Percentiles rank a stretch among this genome's conserved stretches.
Conservation (phyloP, 495 filamentous ascomycete genomes). For the Articulospora tetracladia region DNA sequence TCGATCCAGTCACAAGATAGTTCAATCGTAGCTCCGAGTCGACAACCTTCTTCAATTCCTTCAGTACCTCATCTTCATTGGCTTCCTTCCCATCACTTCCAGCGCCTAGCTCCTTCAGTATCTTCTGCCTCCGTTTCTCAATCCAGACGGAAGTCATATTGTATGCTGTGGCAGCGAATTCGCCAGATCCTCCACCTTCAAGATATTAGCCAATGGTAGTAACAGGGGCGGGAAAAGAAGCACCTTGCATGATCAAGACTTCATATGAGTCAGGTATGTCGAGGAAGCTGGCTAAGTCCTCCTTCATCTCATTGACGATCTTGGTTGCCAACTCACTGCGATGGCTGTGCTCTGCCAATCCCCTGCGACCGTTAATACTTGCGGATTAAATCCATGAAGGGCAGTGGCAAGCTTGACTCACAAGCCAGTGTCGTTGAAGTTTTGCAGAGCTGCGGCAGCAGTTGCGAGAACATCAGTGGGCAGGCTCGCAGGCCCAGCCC, state of each 20-base stretch:
- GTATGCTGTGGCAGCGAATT: slow-evolving; percentile 77
- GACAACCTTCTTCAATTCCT: slow-evolving; percentile 57
- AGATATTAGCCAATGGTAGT: neutral
- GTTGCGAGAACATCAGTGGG: slow-evolving; percentile 72
- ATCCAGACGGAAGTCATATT: slow-evolving; percentile 84
- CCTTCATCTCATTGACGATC: slow-evolving; percentile 63
- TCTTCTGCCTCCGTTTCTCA: slow-evolving; percentile 47
- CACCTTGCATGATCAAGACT: slow-evolving; percentile 67
- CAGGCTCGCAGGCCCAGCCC: slow-evolving; percentile 80
- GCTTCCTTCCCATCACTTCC: slow-evolving; percentile 30
- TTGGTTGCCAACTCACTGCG: slow-evolving; percentile 72
- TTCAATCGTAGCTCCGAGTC: slow-evolving; percentile 70
- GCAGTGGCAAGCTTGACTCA: neutral
- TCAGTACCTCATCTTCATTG: slow-evolving; percentile 46
- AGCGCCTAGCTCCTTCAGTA: slow-evolving; percentile 32
- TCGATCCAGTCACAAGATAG: slow-evolving; percentile 82
- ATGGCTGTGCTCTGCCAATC: slow-evolving; percentile 84
- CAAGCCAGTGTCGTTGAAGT: slow-evolving; percentile 78
- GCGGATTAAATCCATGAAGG: neutral
- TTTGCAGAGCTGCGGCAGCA: slow-evolving; percentile 71
- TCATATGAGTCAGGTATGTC: slow-evolving; percentile 76
- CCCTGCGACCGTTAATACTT: slow-evolving; percentile 22
- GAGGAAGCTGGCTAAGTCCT: slow-evolving; percentile 61
- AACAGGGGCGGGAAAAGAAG: neutral
- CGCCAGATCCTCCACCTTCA: slow-evolving; percentile 67